Evolutionary conservation across 805 yeast species (phyloP).

Genomic region (Starmerella cellae): DNA sequence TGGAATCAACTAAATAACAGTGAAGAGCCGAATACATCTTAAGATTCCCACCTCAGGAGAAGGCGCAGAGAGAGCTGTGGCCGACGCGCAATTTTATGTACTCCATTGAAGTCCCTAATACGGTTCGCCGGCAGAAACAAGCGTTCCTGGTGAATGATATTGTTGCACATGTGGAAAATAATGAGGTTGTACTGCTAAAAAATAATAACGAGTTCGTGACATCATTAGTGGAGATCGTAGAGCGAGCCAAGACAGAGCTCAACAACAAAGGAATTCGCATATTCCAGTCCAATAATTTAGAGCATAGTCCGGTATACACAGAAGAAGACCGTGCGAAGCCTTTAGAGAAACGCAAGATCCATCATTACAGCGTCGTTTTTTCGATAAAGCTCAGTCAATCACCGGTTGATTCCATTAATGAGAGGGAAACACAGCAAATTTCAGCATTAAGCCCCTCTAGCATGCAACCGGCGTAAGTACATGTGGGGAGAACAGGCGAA

Average conservation of each 20-base stretch:
- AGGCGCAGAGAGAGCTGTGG: no score
- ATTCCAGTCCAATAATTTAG: slow-evolving; percentile 7
- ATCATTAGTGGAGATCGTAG: slow-evolving; percentile 6
- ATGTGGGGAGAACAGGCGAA: no score
- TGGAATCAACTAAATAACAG: no score
- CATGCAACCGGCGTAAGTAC: no score
- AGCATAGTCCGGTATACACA: slow-evolving; percentile 1
- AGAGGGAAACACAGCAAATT: slow-evolving; percentile 5
- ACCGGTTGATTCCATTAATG: neutral
- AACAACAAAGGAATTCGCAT: neutral
- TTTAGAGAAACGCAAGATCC: slow-evolving; percentile 8
- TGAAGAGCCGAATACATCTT: no score
- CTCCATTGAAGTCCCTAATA: slow-evolving; percentile 4
- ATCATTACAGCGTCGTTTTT: slow-evolving; percentile 5
- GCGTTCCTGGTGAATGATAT: neutral
- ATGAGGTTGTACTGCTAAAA: slow-evolving; percentile 1
- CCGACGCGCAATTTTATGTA: no score
- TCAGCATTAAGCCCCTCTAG: no score
- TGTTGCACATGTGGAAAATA: neutral
- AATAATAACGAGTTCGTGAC: slow-evolving; percentile 7
- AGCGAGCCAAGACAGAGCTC: slow-evolving; percentile 6
- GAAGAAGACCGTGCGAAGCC: slow-evolving; percentile 3
- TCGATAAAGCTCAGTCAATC: slow-evolving; percentile 2
- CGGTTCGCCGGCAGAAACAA: slow-evolving; percentile 2
- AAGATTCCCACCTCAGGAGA: neutral